Conservation (phyloP, 495 filamentous ascomycete species). For the Oidiodendron maius region DNA sequence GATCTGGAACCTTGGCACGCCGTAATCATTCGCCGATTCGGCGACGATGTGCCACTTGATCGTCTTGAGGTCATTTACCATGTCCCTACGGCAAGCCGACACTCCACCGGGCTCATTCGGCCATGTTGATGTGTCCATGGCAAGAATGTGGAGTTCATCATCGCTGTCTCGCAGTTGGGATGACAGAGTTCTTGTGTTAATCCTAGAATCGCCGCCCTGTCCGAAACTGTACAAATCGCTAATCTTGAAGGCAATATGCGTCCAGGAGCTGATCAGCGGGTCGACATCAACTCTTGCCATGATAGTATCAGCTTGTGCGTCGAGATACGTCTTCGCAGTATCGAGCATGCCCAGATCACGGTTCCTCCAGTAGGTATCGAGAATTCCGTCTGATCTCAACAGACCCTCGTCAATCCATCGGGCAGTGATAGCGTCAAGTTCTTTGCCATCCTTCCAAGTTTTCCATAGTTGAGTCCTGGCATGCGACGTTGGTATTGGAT, state of each 20-base stretch:
- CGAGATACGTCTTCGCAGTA: conserved; percentile 47
- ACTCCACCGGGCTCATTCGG: conserved; percentile 61
- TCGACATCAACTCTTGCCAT: conserved; percentile 57
- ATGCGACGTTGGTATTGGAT: conserved; percentile 49
- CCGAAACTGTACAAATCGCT: conserved; percentile 60
- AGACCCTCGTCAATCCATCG: conserved; percentile 59
- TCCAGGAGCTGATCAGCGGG: conserved; percentile 51
- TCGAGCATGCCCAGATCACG: conserved; percentile 47
- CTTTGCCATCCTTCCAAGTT: conserved; percentile 51
- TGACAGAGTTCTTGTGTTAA: conserved; percentile 34
- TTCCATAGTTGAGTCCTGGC: conserved; percentile 58
- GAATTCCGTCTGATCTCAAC: conserved; percentile 45
- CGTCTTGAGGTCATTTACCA: conserved; percentile 55
- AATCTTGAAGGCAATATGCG: conserved; percentile 52
- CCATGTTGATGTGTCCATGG: conserved; percentile 59
- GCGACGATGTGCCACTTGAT: conserved; percentile 63
- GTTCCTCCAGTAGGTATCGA: conserved; percentile 51
- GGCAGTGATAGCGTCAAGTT: conserved; percentile 52
- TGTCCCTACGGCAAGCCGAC: conserved; percentile 59
- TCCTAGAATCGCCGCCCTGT: conserved; percentile 48
- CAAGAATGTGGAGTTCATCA: conserved; percentile 52
- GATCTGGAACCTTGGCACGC: conserved; percentile 57
- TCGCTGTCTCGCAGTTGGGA: conserved; percentile 41
- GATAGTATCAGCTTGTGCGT: conserved; percentile 48
- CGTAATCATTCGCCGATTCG: conserved; percentile 60